Evolutionary conservation across 257 asterid species (phyloP).

Genomic region (Schizonepeta tenuifolia): DNA sequence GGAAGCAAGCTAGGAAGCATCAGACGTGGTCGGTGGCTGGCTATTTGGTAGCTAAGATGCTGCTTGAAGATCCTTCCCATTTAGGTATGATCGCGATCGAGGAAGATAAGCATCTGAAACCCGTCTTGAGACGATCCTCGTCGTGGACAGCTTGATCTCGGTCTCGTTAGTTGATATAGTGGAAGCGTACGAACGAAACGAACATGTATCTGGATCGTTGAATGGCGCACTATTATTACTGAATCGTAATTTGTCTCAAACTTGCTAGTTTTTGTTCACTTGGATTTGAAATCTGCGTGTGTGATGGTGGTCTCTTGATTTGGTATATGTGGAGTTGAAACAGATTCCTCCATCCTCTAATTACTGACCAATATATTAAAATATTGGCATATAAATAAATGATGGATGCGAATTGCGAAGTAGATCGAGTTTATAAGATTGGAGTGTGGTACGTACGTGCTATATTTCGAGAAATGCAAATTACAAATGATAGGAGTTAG

Average conservation of each 20-base stretch:
- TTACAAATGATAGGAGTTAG: background rate
- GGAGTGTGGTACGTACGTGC: background rate
- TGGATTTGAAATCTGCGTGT: background rate
- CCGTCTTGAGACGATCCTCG: constrained; percentile 46
- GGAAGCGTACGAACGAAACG: background rate
- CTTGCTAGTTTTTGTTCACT: background rate
- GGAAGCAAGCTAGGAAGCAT: constrained; percentile 56
- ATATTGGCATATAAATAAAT: no score
- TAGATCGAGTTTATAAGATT: background rate
- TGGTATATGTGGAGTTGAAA: no score
- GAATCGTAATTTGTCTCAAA: background rate
- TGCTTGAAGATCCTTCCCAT: constrained; percentile 65
- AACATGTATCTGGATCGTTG: background rate
- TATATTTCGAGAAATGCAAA: background rate
- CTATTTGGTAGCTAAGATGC: constrained; percentile 56
- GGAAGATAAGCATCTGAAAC: constrained; percentile 55
- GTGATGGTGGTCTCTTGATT: no score
- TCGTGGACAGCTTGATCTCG: constrained; percentile 44
- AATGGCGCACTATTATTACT: background rate
- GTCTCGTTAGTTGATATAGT: background rate
- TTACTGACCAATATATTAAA: no score
- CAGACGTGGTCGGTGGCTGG: constrained; percentile 64
- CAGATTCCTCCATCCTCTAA: no score
- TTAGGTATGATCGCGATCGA: constrained; percentile 56
- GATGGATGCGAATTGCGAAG: no score